Evolutionary conservation across 2,329 filamentous ascomycete species (phyloP).

Genomic region (Golovinomyces cichoracearum): DNA sequence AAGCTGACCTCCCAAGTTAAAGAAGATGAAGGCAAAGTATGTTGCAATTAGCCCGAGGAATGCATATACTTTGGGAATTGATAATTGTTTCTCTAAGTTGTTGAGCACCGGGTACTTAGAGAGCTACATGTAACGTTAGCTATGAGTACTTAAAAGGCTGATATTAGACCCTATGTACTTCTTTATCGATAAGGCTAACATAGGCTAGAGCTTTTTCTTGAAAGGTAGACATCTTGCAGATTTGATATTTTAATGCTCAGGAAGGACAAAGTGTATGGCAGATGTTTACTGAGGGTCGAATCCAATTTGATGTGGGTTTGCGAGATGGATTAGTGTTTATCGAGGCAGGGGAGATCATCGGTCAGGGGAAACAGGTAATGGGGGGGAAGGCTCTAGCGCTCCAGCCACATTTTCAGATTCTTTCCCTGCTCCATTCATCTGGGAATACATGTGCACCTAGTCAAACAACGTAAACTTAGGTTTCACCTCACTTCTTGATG

Average conservation of each 20-base stretch:
- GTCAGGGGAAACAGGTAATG: neutral
- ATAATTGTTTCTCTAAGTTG: constrained; percentile 66
- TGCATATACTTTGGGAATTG: constrained; percentile 63
- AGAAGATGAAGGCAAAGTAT: constrained; percentile 79
- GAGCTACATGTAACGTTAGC: constrained; percentile 31
- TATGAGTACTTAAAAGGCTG: neutral
- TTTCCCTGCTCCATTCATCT: too few species aligned
- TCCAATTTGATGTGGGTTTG: too few species aligned
- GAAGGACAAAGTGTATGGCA: too few species aligned
- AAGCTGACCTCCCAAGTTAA: constrained; percentile 74
- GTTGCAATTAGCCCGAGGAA: constrained; percentile 49
- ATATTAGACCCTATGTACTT: too few species aligned
- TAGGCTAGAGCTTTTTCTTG: constrained; percentile 56
- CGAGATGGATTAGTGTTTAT: too few species aligned
- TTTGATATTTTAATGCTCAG: neutral
- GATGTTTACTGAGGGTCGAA: too few species aligned
- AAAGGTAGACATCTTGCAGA: constrained; percentile 38
- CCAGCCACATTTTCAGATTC: neutral
- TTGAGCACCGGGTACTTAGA: constrained; percentile 63
- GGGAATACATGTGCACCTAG: too few species aligned
- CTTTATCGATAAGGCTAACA: constrained; percentile 55
- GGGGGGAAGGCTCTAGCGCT: neutral
- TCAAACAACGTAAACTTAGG: too few species aligned
- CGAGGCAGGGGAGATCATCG: too few species aligned
- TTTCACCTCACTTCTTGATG: too few species aligned